Base-by-base conservation (phyloP, 805 yeast species). In the Wickerhamomyces sydowiorum region DNA sequence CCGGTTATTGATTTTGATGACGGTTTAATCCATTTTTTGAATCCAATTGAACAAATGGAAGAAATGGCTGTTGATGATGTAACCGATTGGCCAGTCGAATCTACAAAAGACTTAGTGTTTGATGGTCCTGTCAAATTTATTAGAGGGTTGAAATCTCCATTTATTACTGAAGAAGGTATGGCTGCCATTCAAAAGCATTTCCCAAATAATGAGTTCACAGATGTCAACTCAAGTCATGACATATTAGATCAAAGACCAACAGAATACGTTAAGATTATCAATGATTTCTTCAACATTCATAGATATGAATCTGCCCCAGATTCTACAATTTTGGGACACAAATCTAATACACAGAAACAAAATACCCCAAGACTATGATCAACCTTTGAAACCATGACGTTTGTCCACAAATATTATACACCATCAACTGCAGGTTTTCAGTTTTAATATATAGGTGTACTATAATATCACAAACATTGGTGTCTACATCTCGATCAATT, bases 161-260 rank as follows among this genome's bases (percentile, higher is more conserved):
- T 51, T 39, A 56, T 55, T 24, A 45, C 45, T 6, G 25, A 42
- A 14, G 56, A 54, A 17, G 54, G 57, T 2, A 4, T 39, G 4
- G 12, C 41, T 13, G 44, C 40, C 30, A 59, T 60, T 14, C 22
- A 54, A 17, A 50, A 51, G 5, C 54, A 50, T 36, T 60, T 60
- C 49, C 62, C 64, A 20, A 42, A 50, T 5, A 43, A 43, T n/a
- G 51, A 48, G 17, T 42, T 59, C 36, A 40, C 41, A 21, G 48
- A 50, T 9, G 45, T 60, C 23, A 55, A 57, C 38, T 55, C 62
- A 2, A 43, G 49, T 8, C 64, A 59, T 42, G 71, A 73, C 63
- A 52, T 72, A 2, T 62, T 70, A 32, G 62, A 65, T 29, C 75
- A 72, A 42, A 59, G 62, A 50, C 73, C 75, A 7, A 38, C 44